Percentiles rank a stretch among this genome's conserved stretches.
Evolutionary conservation across 1,139 yeast genomes (phyloP).

Genomic region (Saccharomycopsis crataegensis): DNA sequence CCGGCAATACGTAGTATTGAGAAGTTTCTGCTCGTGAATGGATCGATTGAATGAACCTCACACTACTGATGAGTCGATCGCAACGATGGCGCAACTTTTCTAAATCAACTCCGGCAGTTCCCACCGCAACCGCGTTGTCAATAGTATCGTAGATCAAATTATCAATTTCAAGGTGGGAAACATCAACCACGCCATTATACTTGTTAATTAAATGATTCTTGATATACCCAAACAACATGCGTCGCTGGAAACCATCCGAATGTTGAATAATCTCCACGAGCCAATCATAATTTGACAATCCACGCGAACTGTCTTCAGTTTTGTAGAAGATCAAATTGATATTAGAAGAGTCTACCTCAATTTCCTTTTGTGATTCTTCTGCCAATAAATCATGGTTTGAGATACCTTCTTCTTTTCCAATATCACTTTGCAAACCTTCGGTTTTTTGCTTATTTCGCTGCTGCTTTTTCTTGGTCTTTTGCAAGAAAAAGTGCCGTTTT

Average conservation of each 20-base stretch:
- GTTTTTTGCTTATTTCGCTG: constrained; percentile 1
- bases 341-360: constrained; percentile 5
- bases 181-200: background rate
- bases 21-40: constrained; percentile 31
- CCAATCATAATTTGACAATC: constrained; percentile 20
- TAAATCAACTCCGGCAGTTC: constrained; percentile 3
- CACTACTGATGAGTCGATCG: constrained; percentile 10
- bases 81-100: background rate
- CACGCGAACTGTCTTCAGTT: constrained; percentile 21
- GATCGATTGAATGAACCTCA: background rate
- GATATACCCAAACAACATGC: background rate
- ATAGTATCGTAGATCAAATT: background rate
- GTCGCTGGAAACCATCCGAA: constrained; percentile 16
- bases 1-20: constrained; percentile 66
- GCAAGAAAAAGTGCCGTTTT: background rate
- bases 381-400: background rate
- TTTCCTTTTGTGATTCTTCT: background rate
- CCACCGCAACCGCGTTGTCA: background rate
- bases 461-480: constrained; percentile 2
- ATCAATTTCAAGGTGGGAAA: background rate
- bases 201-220: constrained; percentile 11
- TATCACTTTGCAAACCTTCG: background rate
- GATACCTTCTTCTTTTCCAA: background rate
- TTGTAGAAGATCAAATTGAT: constrained; percentile 15
- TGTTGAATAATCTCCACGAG: constrained; percentile 12